Evolutionary conservation across 2,329 filamentous ascomycete genomes (phyloP).

Genomic region (Apiospora arundinis): DNA sequence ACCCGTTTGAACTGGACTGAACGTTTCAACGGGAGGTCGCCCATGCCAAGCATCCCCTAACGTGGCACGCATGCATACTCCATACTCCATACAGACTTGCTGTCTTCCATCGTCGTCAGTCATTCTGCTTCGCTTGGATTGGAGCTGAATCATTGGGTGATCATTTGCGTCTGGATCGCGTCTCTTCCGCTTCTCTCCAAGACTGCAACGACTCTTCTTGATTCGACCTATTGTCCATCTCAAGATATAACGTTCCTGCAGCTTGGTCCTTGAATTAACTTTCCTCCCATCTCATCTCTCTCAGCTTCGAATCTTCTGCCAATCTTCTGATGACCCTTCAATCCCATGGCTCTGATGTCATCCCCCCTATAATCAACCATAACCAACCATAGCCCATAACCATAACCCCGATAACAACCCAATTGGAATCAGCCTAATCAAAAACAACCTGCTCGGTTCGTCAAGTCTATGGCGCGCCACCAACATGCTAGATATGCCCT

Average conservation of each 20-base stretch:
- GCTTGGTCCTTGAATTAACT: conserved; percentile 3
- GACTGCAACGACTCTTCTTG: no score
- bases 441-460: neutral
- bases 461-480: neutral
- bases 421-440: neutral
- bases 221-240: neutral
- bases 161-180: neutral
- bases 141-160: neutral
- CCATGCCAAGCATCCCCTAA: conserved; percentile 23
- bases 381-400: neutral
- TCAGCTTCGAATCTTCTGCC: neutral
- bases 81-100: no score
- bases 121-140: neutral
- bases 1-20: conserved; percentile 8
- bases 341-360: neutral
- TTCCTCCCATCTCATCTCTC: conserved; percentile 4
- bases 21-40: conserved; percentile 22
- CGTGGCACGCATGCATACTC: no score
- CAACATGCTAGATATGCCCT: neutral
- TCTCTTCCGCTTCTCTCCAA: neutral
- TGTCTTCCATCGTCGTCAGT: neutral
- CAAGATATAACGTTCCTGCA: conserved; percentile 17
- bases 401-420: neutral
- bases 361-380: neutral
- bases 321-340: neutral